Evolutionary conservation across 331 rosid species (phyloP).

Genomic region (Ulmus americana): DNA sequence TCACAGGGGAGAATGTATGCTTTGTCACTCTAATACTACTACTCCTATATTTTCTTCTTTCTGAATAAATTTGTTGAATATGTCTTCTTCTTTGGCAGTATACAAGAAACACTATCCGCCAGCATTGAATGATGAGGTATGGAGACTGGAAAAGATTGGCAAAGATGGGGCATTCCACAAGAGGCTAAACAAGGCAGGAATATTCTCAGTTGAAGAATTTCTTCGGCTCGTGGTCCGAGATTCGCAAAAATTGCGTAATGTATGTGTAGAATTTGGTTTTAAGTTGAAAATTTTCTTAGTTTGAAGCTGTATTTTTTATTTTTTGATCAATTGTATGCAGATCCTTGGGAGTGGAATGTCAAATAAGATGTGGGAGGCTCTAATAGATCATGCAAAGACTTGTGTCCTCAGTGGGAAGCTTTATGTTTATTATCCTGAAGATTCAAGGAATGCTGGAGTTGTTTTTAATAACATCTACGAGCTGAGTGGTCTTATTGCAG

Average conservation of each 20-base stretch:
- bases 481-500: slow-evolving; percentile 73
- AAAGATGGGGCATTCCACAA: slow-evolving; percentile 98
- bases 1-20: slow-evolving; percentile 92
- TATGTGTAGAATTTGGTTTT: slow-evolving; percentile 36
- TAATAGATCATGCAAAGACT: slow-evolving; percentile 88
- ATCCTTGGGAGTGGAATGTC: slow-evolving; percentile 99
- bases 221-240: slow-evolving; percentile 83
- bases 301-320: slow-evolving; percentile 13
- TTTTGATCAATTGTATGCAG: slow-evolving; percentile 34
- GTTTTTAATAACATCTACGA: slow-evolving; percentile 75
- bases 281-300: slow-evolving; percentile 17
- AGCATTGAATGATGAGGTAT: slow-evolving; percentile 72
- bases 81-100: slow-evolving; percentile 49
- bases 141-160: slow-evolving; percentile 96
- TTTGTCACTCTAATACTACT: slow-evolving; percentile 6
- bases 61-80: slow-evolving; percentile 7
- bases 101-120: slow-evolving; percentile 99
- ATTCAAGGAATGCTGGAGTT: slow-evolving; percentile 69
- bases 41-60: neutral
- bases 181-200: slow-evolving; percentile 48
- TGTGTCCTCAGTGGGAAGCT: slow-evolving; percentile 79
- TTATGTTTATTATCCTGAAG: slow-evolving; percentile 81
- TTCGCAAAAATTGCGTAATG: slow-evolving; percentile 58
- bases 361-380: slow-evolving; percentile 98
- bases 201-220: slow-evolving; percentile 64